Evolutionary conservation across 2,329 filamentous ascomycete genomes (phyloP).

Genomic region (Remersonia thermophila): DNA sequence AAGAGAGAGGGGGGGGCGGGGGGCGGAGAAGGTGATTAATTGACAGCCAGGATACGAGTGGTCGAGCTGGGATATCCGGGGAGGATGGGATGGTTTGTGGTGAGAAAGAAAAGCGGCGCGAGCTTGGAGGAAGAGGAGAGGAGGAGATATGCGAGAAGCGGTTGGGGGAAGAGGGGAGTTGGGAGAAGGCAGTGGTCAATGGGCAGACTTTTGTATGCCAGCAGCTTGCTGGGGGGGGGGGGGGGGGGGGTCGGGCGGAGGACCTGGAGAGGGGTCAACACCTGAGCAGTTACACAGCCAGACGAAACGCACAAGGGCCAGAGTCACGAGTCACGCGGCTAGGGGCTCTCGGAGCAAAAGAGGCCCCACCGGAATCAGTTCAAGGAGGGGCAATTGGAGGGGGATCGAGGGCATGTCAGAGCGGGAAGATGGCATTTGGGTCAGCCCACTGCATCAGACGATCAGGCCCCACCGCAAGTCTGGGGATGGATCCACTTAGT

Average conservation of each 20-base stretch:
- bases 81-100: not conserved
- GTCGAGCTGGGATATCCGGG: no score
- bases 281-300: no score
- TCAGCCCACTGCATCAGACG: conserved; percentile 9
- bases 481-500: conserved; percentile 10
- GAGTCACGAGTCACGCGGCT: no score
- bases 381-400: conserved; percentile 1
- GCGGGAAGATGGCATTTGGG: not conserved
- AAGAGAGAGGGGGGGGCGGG: not conserved
- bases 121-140: not conserved
- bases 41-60: conserved; percentile 1
- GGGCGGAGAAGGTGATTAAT: not conserved
- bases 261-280: no score
- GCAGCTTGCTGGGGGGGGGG: not conserved
- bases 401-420: conserved; percentile 12
- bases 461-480: conserved; percentile 6
- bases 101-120: not conserved
- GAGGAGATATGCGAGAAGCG: not conserved
- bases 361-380: no score
- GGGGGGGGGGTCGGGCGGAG: no score
- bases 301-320: no score
- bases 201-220: not conserved
- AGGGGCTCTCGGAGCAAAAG: not conserved
- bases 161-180: not conserved
- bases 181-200: not conserved